Percentiles rank a stretch among this genome's conserved stretches.
Conservation (phyloP, 495 filamentous ascomycete species). For the Lophiotrema nucula region DNA sequence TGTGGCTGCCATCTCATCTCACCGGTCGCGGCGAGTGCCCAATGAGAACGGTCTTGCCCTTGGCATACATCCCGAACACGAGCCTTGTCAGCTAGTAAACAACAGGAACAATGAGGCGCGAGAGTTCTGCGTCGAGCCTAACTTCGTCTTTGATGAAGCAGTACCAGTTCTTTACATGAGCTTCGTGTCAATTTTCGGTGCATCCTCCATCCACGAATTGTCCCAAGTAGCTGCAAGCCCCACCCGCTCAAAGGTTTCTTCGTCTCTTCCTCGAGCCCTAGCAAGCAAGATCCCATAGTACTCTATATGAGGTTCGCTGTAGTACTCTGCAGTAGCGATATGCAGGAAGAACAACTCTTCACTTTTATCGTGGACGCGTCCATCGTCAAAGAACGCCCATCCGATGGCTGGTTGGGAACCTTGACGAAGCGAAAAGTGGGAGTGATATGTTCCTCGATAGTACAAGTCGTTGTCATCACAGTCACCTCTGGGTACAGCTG, state of each 20-base stretch:
- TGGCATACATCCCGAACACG: no score
- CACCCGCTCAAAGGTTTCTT: background rate
- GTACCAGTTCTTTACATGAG: no score
- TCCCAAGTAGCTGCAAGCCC: background rate
- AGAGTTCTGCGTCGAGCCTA: no score
- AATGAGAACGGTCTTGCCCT: no score
- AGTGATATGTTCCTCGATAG: background rate
- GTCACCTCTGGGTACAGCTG: background rate
- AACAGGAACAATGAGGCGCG: no score
- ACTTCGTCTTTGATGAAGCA: no score
- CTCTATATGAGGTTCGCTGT: background rate
- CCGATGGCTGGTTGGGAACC: no score
- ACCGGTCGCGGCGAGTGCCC: no score
- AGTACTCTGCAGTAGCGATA: background rate
- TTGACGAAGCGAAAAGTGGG: no score
- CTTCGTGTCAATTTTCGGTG: background rate
- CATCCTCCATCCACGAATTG: background rate
- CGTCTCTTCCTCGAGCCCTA: background rate
- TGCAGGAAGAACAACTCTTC: background rate
- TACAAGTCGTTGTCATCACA: background rate
- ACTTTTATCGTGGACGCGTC: background rate
- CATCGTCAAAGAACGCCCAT: constrained; percentile 1
- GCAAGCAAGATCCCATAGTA: background rate
- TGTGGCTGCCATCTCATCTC: no score
- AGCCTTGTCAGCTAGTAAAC: no score